A percentile compares a stretch with the other conserved stretches of the same genome.
Evolutionary conservation across 192 early-diverging fungal species (phyloP).

Genomic region (Coemansia sp.): DNA sequence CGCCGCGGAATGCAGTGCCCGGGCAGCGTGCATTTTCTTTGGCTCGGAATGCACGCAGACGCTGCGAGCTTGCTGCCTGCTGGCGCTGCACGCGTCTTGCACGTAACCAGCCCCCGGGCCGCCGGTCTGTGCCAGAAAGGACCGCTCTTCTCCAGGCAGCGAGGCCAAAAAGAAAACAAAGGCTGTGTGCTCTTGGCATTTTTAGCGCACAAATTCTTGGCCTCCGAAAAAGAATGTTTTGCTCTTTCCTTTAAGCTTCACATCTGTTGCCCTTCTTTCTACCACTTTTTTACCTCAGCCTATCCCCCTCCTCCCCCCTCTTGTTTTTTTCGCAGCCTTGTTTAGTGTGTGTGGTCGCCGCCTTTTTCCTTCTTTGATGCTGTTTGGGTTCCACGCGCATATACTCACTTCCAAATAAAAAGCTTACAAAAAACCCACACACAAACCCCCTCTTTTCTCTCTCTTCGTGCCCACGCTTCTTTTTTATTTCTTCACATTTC

Average conservation of each 20-base stretch:
- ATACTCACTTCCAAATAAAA: slow-evolving; percentile 14
- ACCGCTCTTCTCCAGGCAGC: too few species aligned
- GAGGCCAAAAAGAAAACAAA: background rate
- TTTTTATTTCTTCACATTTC: slow-evolving; percentile 6
- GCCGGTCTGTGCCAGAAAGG: too few species aligned
- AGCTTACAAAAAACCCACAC: background rate
- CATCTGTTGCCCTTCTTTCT: slow-evolving; percentile 1
- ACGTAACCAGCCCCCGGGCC: too few species aligned
- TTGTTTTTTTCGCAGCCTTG: slow-evolving; percentile 4
- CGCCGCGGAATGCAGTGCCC: too few species aligned
- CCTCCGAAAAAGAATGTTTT: too few species aligned
- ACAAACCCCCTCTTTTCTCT: slow-evolving; percentile 6
- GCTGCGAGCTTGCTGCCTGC: too few species aligned
- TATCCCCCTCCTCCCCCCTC: slow-evolving; percentile 3
- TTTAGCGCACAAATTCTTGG: too few species aligned
- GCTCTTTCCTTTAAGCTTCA: too few species aligned
- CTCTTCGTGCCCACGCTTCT: slow-evolving; percentile 4
- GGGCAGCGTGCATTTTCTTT: too few species aligned
- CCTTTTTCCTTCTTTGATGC: slow-evolving; percentile 4
- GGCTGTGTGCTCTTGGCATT: background rate
- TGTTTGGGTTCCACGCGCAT: slow-evolving; percentile 37
- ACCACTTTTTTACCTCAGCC: background rate
- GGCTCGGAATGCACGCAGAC: too few species aligned
- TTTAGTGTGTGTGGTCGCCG: slow-evolving; percentile 4
- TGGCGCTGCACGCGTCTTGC: too few species aligned